Evolutionary conservation across 75 land plant genomes (phyloP).

Genomic region (Adiantum capillusveneris): DNA sequence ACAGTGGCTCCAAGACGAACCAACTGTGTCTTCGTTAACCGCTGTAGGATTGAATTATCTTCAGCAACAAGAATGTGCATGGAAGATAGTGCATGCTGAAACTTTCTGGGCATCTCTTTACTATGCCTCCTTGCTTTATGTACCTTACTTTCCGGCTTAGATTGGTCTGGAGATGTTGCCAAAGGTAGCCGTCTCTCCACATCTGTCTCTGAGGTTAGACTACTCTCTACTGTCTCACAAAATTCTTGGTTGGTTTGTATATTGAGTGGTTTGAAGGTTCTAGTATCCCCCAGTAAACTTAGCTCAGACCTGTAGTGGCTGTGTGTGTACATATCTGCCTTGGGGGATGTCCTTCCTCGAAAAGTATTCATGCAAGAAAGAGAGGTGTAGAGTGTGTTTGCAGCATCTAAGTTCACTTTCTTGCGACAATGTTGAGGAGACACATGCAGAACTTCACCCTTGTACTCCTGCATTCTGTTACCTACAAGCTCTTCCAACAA

Average conservation of each 20-base stretch:
- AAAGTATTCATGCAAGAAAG: conserved; percentile 3
- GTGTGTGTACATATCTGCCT: too few relatives aligned
- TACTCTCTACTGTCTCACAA: too few relatives aligned
- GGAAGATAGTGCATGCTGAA: conserved; percentile 32
- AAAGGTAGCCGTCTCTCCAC: too few relatives aligned
- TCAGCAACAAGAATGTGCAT: conserved; percentile 57
- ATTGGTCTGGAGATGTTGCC: too few relatives aligned
- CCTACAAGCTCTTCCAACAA: conserved; percentile 37
- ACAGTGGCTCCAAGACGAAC: conserved; percentile 36
- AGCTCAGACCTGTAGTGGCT: too few relatives aligned
- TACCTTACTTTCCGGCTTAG: too few relatives aligned
- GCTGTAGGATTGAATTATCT: conserved; percentile 25
- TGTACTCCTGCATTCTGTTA: neutral
- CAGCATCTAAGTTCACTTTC: neutral
- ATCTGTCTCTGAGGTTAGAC: too few relatives aligned
- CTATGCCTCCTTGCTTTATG: too few relatives aligned
- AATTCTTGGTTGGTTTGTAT: too few relatives aligned
- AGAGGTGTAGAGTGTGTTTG: conserved; percentile 1
- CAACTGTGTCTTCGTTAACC: conserved; percentile 13
- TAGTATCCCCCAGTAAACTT: too few relatives aligned
- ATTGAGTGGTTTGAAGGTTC: too few relatives aligned
- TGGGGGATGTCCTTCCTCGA: neutral
- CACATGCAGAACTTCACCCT: neutral
- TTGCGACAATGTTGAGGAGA: neutral
- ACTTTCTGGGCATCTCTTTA: too few relatives aligned